Base-by-base conservation (phyloP, 1,284 basidiomycete genomes). In the Sanguinoderma infundibulare region DNA sequence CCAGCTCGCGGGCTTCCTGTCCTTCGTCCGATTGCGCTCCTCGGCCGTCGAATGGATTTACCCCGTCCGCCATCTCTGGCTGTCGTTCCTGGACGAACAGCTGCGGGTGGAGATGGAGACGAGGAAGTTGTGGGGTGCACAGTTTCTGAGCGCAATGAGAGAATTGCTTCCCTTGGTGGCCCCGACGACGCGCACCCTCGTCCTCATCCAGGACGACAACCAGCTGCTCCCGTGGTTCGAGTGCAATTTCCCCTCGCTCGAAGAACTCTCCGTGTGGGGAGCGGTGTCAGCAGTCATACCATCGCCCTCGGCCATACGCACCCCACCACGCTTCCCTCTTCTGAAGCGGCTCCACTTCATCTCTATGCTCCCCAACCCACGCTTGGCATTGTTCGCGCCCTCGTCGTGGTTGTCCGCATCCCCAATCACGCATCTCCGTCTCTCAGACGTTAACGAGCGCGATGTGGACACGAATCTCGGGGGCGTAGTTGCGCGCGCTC, bases 331-430 rank as follows among this genome's bases (percentile, higher is more conserved):
- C n/a, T n/a, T 64, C 24, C 62, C 62, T 2, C 22, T 42, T 17
- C 49, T 64, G 32, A 28, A 34, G 10, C 59, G 56, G 17, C n/a
- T 64, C 12, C 58, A 63, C 52, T 57, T 39, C 39, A 17, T 55
- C 34, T 15, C 38, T 7, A 5, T 4, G 8, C 3, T 10, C 7
- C 5, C 24, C n/a, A 34, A 12, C 20, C 9, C 42, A 8, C 46
- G 51, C 6, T 20, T 36, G 5, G 3, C 20, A 2, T 20, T 46
- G 17, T 14, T 63, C 20, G 20, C 46, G 15, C 1, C 38, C 20
- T 17, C 42, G 5, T 10, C 40, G 5, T 6, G 9, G 12, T 5
- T 32, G 9, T 8, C 20, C 7, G 14, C 49, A 4, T 8, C 57
- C 6, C 55, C 58, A 12, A 40, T 63, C 32, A 57, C 55, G 6